These are phyloP conservation scores for Rhizoclosmatium globosum DNA, from an alignment of 192 early-diverging fungal species.

Conservation along the genomic window DNA sequence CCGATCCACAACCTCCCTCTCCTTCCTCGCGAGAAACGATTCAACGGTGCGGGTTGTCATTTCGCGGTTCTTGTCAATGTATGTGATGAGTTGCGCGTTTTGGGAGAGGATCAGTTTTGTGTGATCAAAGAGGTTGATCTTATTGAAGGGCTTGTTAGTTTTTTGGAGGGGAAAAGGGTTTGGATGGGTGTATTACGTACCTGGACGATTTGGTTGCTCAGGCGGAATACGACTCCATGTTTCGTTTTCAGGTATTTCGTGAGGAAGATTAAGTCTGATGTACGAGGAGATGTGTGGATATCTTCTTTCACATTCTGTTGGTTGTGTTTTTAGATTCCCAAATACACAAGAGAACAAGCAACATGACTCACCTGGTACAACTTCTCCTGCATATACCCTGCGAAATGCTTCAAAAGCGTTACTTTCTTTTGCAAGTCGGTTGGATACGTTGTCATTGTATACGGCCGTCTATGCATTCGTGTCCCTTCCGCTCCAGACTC, in stretches of 20 bases:
- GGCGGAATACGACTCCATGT: conserved; percentile 68
- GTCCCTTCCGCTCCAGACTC: conserved; percentile 31
- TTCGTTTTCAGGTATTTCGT: conserved; percentile 75
- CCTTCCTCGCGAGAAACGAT: conserved; percentile 19
- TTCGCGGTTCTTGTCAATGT: conserved; percentile 59
- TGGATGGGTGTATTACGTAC: conserved; percentile 36
- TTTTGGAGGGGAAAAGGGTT: conserved; percentile 24
- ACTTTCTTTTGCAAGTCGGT: conserved; percentile 67
- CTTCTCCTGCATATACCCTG: conserved; percentile 65
- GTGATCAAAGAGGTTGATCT: conserved; percentile 81
- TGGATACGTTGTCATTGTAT: conserved; percentile 56
- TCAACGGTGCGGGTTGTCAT: conserved; percentile 41
- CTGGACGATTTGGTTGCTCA: conserved; percentile 76
- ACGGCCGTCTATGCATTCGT: conserved; percentile 47
- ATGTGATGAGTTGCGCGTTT: conserved; percentile 65
- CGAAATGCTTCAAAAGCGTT: conserved; percentile 63
- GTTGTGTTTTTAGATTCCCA: neutral
- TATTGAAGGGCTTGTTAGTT: conserved; percentile 26
- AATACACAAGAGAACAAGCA: conserved; percentile 15
- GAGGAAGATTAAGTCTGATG: conserved; percentile 56
- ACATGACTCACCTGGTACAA: conserved; percentile 23
- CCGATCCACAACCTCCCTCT: conserved; percentile 45
- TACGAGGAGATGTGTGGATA: neutral
- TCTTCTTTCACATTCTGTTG: neutral
- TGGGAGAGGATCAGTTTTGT: conserved; percentile 71